phyloP scores from a whole-genome alignment of 192 early-diverging fungal genomes.

The Coemansia sp. region DNA sequence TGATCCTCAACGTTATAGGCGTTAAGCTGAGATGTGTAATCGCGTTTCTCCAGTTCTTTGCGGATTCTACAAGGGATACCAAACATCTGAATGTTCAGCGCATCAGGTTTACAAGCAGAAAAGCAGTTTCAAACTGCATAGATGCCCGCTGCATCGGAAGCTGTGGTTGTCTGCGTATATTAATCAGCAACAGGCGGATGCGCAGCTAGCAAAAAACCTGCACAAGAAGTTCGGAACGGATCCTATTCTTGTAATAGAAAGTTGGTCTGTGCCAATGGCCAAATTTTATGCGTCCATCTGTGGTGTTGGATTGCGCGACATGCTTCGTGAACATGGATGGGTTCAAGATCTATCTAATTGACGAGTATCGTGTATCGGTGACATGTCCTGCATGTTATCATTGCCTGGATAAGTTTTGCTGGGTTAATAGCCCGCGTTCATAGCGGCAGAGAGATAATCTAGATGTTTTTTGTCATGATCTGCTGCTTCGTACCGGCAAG shows the following conservation, averaged over 20 bases:
- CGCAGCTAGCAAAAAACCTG: conserved; percentile 1
- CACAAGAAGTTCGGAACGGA: conserved; percentile 4
- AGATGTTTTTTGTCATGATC: conserved; percentile 3
- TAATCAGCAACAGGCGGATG: conserved; percentile 13
- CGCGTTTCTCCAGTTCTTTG: too few relatives aligned
- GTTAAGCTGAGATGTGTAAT: too few relatives aligned
- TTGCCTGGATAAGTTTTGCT: background rate
- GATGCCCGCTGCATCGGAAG: conserved; percentile 8
- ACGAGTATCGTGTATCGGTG: conserved; percentile 4
- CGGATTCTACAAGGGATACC: too few relatives aligned
- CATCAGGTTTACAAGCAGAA: too few relatives aligned
- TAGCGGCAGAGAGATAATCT: background rate
- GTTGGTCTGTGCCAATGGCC: conserved; percentile 14
- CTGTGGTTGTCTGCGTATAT: conserved; percentile 6
- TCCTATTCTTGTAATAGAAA: conserved; percentile 7
- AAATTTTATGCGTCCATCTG: conserved; percentile 11
- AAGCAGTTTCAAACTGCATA: too few relatives aligned
- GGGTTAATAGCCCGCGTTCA: background rate
- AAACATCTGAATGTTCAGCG: too few relatives aligned
- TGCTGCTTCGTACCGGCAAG: conserved; percentile 8
- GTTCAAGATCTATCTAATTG: conserved; percentile 12
- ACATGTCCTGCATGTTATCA: conserved; percentile 7
- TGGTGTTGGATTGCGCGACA: conserved; percentile 5
- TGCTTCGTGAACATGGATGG: conserved; percentile 10
- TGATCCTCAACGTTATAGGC: too few relatives aligned